phyloP scores from a whole-genome alignment of 2,329 filamentous ascomycete genomes.

The Colletotrichum viniferum region DNA sequence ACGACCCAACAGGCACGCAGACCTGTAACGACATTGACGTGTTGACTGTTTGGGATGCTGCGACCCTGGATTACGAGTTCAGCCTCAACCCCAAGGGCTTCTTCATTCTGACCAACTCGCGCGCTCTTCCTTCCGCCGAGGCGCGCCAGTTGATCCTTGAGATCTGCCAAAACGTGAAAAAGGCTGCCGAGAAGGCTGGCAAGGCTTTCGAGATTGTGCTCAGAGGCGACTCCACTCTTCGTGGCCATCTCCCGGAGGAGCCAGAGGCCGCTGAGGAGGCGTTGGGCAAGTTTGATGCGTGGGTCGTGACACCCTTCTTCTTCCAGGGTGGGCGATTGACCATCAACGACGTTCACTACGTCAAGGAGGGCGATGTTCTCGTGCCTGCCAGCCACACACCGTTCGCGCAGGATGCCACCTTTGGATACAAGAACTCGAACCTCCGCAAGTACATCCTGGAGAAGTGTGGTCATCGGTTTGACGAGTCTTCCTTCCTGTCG shows the following conservation, averaged over 20 bases:
- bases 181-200: constrained; percentile 42
- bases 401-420: constrained; percentile 62
- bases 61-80: constrained; percentile 18
- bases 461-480: constrained; percentile 40
- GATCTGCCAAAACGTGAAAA: constrained; percentile 54
- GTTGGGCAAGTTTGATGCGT: constrained; percentile 54
- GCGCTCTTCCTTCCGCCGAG: constrained; percentile 54
- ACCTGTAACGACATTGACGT: constrained; percentile 64
- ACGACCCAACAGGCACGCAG: constrained; percentile 65
- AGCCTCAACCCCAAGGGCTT: constrained; percentile 46
- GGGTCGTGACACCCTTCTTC: constrained; percentile 64
- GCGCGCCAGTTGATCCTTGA: constrained; percentile 51
- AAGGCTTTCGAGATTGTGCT: constrained; percentile 59
- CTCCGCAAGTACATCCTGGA: constrained; percentile 57
- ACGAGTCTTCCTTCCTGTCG: constrained; percentile 28
- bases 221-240: constrained; percentile 59
- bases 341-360: constrained; percentile 62
- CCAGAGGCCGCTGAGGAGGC: constrained; percentile 54
- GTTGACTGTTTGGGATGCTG: constrained; percentile 56
- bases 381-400: constrained; percentile 58
- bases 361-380: constrained; percentile 52
- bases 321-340: constrained; percentile 62
- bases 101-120: constrained; percentile 66
- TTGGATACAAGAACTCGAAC: constrained; percentile 60
- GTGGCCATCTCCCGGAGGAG: constrained; percentile 62